These are phyloP conservation scores for Cadophora sp. DNA, from an alignment of 2,329 filamentous ascomycete species.

Conservation along the genomic window DNA sequence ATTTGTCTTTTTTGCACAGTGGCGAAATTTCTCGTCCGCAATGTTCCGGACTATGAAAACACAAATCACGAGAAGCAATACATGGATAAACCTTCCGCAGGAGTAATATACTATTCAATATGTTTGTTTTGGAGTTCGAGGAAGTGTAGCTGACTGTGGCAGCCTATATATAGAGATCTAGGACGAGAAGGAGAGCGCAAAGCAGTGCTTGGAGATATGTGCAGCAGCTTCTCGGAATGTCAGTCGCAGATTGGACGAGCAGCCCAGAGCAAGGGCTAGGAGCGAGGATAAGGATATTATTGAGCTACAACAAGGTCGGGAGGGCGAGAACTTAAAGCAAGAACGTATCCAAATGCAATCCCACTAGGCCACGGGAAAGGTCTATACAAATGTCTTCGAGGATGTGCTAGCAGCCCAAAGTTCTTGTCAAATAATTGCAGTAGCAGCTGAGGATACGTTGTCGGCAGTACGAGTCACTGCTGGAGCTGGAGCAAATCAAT, in stretches of 20 bases:
- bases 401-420: constrained; percentile 8
- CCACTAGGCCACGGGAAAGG: neutral
- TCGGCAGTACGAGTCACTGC: constrained; percentile 3
- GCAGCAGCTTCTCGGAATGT: constrained; percentile 4
- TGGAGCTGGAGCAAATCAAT: constrained; percentile 3
- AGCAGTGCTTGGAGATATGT: constrained; percentile 13
- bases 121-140: no score
- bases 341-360: neutral
- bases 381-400: constrained; percentile 9
- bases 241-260: neutral
- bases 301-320: constrained; percentile 5
- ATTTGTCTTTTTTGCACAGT: no score
- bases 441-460: neutral
- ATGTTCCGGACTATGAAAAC: no score
- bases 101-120: no score
- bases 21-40: no score
- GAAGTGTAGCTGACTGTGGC: no score
- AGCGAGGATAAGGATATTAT: neutral
- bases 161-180: no score
- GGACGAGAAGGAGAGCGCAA: constrained; percentile 3
- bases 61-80: no score
- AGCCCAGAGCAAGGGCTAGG: constrained; percentile 1
- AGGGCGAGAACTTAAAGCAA: neutral
- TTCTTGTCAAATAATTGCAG: constrained; percentile 14
- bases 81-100: no score